Conservation (phyloP, 345 rosid species). For the Acer yangbiense region DNA sequence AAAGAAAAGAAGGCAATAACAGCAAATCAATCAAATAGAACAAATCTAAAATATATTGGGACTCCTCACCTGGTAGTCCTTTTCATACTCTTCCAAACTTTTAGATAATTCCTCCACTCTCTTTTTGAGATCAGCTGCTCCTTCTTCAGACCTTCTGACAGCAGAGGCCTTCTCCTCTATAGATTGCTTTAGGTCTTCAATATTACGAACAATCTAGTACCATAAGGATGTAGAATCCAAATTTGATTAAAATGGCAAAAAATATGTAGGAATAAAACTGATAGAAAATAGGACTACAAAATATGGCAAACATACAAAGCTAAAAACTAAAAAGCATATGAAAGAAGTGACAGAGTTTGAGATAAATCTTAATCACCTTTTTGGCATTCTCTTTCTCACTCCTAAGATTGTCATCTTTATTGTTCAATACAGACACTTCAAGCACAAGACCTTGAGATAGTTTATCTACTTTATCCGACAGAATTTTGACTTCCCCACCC, state of each 20-base stretch:
- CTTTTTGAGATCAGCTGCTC: slow-evolving; percentile 72
- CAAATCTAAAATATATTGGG: too few species aligned
- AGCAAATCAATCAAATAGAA: too few species aligned
- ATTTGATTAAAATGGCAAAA: background rate
- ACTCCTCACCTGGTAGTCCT: slow-evolving; percentile 72
- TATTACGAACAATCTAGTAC: slow-evolving; percentile 59
- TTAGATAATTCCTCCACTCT: slow-evolving; percentile 70
- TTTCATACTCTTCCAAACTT: slow-evolving; percentile 75
- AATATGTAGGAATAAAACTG: slow-evolving; percentile 6
- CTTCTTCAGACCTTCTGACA: slow-evolving; percentile 79
- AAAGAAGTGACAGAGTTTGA: too few species aligned
- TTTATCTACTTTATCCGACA: slow-evolving; percentile 77
- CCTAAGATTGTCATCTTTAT: slow-evolving; percentile 69
- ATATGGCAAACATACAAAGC: slow-evolving; percentile 7
- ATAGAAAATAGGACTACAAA: background rate
- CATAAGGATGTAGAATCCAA: slow-evolving; percentile 24
- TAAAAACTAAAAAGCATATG: slow-evolving; percentile 26
- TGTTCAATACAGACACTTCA: slow-evolving; percentile 70
- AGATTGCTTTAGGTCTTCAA: slow-evolving; percentile 80
- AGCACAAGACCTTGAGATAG: slow-evolving; percentile 72
- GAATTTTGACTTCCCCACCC: slow-evolving; percentile 80
- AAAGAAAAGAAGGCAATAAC: too few species aligned
- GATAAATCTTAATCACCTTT: slow-evolving; percentile 38
- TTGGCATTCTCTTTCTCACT: slow-evolving; percentile 74
- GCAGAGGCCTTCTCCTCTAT: slow-evolving; percentile 71